Conservation (phyloP, 345 rosid species). For the Aurinia saxatilis region DNA sequence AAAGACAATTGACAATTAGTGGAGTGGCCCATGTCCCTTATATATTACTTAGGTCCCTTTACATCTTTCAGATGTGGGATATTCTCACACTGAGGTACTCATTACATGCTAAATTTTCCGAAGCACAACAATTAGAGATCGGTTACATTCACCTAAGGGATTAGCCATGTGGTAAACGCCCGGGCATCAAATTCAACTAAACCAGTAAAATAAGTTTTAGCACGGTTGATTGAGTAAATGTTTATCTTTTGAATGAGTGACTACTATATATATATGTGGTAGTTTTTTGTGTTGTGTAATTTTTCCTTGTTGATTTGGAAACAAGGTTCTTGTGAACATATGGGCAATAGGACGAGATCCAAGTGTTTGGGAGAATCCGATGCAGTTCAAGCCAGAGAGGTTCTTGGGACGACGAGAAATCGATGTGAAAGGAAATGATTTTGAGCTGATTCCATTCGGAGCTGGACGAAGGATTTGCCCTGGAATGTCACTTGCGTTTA, state of each 20-base stretch:
- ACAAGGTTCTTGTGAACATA: slow-evolving; percentile 21
- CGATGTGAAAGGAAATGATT: slow-evolving; percentile 18
- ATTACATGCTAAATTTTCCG: neutral
- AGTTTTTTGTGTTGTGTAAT: neutral
- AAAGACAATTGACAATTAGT: too few species aligned
- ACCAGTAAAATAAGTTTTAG: too few species aligned
- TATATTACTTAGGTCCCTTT: too few species aligned
- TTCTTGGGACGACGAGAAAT: neutral
- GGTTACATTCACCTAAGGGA: too few species aligned
- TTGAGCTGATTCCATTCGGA: slow-evolving; percentile 21
- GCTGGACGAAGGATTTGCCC: slow-evolving; percentile 23
- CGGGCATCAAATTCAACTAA: too few species aligned
- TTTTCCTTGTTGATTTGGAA: neutral
- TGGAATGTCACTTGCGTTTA: slow-evolving; percentile 31
- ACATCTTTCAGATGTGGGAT: too few species aligned
- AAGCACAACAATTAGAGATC: too few species aligned
- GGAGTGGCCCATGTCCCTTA: too few species aligned
- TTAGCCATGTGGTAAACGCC: too few species aligned
- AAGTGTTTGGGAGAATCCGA: slow-evolving; percentile 21
- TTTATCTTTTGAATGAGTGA: neutral
- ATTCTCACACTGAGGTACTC: too few species aligned
- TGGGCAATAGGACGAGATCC: slow-evolving; percentile 35
- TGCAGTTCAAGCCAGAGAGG: slow-evolving; percentile 24
- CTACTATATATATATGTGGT: too few species aligned
- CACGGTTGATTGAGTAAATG: neutral